Conservation (phyloP, 352 stramenopile genomes). For the Pilasporangium apinafurcum region DNA sequence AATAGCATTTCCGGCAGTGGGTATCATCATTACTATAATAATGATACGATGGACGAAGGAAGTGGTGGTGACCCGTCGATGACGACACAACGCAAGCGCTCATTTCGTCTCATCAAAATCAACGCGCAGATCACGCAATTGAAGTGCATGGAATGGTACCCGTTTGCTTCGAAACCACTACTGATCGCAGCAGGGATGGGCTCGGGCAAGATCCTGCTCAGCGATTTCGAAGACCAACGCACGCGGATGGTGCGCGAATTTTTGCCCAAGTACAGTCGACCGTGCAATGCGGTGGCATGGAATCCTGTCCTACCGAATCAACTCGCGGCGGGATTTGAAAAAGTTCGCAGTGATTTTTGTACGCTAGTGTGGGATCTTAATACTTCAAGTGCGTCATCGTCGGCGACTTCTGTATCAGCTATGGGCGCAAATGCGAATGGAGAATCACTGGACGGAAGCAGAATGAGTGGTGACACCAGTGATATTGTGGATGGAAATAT, state of each 20-base stretch:
- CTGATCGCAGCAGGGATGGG: constrained; percentile 70
- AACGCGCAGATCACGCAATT: constrained; percentile 69
- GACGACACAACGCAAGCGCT: constrained; percentile 77
- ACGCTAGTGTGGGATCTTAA: constrained; percentile 84
- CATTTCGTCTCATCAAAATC: constrained; percentile 79
- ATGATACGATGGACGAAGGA: too few relatives aligned
- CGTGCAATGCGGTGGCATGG: constrained; percentile 82
- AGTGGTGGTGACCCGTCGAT: constrained; percentile 2
- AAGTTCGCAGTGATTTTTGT: constrained; percentile 82
- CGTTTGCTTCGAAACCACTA: constrained; percentile 63
- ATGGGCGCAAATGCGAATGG: constrained; percentile 6
- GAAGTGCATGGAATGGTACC: constrained; percentile 83
- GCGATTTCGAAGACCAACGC: constrained; percentile 70
- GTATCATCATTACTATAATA: too few relatives aligned
- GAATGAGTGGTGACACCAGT: constrained; percentile 15
- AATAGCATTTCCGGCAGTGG: too few relatives aligned
- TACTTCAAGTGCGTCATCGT: constrained; percentile 11
- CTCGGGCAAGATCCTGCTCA: constrained; percentile 77
- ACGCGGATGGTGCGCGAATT: constrained; percentile 64
- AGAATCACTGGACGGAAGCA: constrained; percentile 18
- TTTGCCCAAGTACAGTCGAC: constrained; percentile 72
- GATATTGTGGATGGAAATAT: constrained; percentile 10
- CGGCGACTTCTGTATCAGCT: not conserved
- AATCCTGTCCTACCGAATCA: constrained; percentile 71
- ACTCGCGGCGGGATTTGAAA: constrained; percentile 79